Base-by-base conservation (phyloP, 2,329 filamentous ascomycete genomes). In the Ophiostoma sp. region DNA sequence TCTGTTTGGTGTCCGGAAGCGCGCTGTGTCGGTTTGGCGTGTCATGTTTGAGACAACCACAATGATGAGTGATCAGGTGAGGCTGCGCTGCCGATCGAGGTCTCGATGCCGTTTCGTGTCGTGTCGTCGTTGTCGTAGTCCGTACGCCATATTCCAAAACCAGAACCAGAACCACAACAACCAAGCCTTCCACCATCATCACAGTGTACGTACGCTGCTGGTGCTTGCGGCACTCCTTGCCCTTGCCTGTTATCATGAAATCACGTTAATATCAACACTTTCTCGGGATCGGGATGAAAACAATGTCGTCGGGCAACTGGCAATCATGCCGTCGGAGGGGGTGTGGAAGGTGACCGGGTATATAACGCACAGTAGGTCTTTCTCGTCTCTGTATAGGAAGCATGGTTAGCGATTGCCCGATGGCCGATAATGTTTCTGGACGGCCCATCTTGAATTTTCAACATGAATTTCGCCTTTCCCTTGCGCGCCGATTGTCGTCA, bases 181-280 rank as follows among this genome's bases (percentile, higher is more conserved):
- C 63, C 18, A 64, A 55, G 9, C 6, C 18, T 18, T 5, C n/a
- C 12, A 4, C 9, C 41, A 5, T 6, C 6, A 12, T 5, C 9
- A 47, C 63, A 45, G 4, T 44, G 64, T 67, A 73, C 72, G 67
- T 73, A 73, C 72, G 72, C 66, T 89, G 85, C 76, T 86, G 89
- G 85, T 91, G 89, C 83, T 91, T 90, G 76, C 83, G 84, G 89
- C 91, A 93, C 77, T 90, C 85, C 84, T 88, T 91, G 84, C 88
- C 88, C 72, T 73, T 73, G 72, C 86, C 92, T 92, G 89, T 89
- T 45, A 14, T 27, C 27, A 63, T 45, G 44, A 66, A 69, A 64
- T 44, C 42, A 66, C 38, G 71, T 71, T 69, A 71, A 70, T 66
- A 69, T 66, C 44, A 42, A 47, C 36, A 41, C 40, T 66, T 12